Base-by-base conservation (phyloP, 495 filamentous ascomycete species). In the Jackrogersella multiformis region DNA sequence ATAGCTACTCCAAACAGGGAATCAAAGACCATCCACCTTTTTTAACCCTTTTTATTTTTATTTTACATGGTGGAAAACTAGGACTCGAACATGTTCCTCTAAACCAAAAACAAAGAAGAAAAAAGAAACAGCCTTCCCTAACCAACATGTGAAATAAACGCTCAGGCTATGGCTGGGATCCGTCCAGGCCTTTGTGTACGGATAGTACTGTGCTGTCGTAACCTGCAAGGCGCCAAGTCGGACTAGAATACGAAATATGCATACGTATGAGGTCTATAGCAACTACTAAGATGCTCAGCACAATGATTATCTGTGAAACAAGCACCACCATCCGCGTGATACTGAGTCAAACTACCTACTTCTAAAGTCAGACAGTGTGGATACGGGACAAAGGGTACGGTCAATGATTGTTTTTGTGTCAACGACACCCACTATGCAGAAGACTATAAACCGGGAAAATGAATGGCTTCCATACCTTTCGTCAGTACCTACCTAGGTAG, bases 221-320 rank as follows among this genome's bases (percentile, higher is more conserved):
- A 61, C 52, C 57, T 62, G 61, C 59, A 58, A 66, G 61, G 52
- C 42, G 67, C 57, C 67, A 70, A 61, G 67, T 70, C 61, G 57
- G 61, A 62, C 52, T 54, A 49, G 67, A 70, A 70, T 70, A 70
- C 67, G 67, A 70, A 70, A 39, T 56, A 56, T 55, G 51, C 49
- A 60, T 52, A 55, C 55, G 49, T 65, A 65, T 64, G 51, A 64
- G 21, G 30, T 54, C 56, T 16, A 64, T 56, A 49, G 60, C 36
- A 59, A 23, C 36, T 64, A 21, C 35, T 48, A 28, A 61, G 34
- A 56, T 64, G 49, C 55, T 42, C 59, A 41, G 42, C 41, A 53
- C 23, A 51, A 69, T 23, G 28, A 52, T 13, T 38, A 21, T 32
- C 51, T 61, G 61, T 70, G 67, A 4, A 55, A 70, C 67, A 9